Base-by-base conservation (phyloP, 1,139 yeast species). In the Geotrichum klebahnii region DNA sequence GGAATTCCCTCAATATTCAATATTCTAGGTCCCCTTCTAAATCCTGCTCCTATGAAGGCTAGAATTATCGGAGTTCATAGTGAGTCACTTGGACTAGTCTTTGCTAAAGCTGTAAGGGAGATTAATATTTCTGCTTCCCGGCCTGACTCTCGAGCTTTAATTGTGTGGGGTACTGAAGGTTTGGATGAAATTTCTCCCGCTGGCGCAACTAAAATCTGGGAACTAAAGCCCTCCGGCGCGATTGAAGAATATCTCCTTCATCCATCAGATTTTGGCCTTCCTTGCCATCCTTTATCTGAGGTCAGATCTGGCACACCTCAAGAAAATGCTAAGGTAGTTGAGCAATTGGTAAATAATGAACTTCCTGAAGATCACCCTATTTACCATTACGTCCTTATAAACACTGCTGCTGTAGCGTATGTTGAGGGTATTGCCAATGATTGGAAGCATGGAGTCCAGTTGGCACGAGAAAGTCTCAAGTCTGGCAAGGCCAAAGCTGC, bases 1-100 rank as follows among this genome's bases (percentile, higher is more conserved):
- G 96, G 96, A 0, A 77, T 90, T 14, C 97, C 98, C 1, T 84
- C 97, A 1, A 86, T 92, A 33, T 92, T 92, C 75, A 92, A 92
- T 66, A 83, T 92, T 16, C 71, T 92, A 58, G 98, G 98, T 0
- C 98, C 98, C 0, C 71, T 92, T 57, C 73, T 92, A 55, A 94
- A 92, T 70, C 98, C 98, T 1, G 87, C 88, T 17, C 92, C 92
- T 1, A 74, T 90, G 33, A 76, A 77, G 57, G 85, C 94, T 3
- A 75, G 97, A 57, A 81, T 92, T 33, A 75, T 94, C 47, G 98
- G 98, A 42, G 98, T 92, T 1, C 88, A 85, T 66, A 76, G 88
- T 29, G 85, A 85, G 58, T 71, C 73, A 4, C 70, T 92, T 54
- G 98, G 97, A 3, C 81, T 77, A 54, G 82, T 85, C 9, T 92